Conservation (phyloP, 2,329 filamentous ascomycete species). For the Arachnopeziza araneosa region DNA sequence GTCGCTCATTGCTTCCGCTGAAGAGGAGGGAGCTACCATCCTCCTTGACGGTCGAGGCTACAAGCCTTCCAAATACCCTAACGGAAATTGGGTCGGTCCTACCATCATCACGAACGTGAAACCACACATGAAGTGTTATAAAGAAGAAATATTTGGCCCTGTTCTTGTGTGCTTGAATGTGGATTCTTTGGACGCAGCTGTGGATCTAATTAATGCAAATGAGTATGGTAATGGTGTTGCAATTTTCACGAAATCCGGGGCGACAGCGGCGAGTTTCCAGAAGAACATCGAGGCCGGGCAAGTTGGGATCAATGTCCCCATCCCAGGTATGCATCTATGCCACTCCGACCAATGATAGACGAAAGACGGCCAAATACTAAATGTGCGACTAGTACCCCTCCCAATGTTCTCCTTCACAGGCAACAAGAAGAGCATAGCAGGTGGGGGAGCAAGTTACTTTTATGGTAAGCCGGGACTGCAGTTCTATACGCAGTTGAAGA, state of each 20-base stretch:
- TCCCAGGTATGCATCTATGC: conserved; percentile 38
- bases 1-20: conserved; percentile 66
- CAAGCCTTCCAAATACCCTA: conserved; percentile 71
- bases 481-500: conserved; percentile 98
- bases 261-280: conserved; percentile 73
- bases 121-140: conserved; percentile 77
- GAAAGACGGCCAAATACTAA: not conserved
- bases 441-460: conserved; percentile 87
- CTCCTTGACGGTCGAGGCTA: conserved; percentile 74
- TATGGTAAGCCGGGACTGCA: conserved; percentile 89
- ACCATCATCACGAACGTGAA: conserved; percentile 81
- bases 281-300: conserved; percentile 79
- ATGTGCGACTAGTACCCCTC: conserved; percentile 44
- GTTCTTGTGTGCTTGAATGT: conserved; percentile 78
- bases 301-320: conserved; percentile 80
- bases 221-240: conserved; percentile 84
- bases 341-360: not conserved
- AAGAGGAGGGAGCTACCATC: conserved; percentile 75
- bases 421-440: conserved; percentile 87
- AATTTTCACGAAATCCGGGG: conserved; percentile 75
- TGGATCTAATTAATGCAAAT: conserved; percentile 77
- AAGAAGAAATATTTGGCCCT: conserved; percentile 79
- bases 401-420: conserved; percentile 70
- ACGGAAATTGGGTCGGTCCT: conserved; percentile 80
- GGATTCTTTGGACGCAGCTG: conserved; percentile 71